Base-by-base conservation (phyloP, 2,329 filamentous ascomycete species). In the Neofusicoccum sp. region DNA sequence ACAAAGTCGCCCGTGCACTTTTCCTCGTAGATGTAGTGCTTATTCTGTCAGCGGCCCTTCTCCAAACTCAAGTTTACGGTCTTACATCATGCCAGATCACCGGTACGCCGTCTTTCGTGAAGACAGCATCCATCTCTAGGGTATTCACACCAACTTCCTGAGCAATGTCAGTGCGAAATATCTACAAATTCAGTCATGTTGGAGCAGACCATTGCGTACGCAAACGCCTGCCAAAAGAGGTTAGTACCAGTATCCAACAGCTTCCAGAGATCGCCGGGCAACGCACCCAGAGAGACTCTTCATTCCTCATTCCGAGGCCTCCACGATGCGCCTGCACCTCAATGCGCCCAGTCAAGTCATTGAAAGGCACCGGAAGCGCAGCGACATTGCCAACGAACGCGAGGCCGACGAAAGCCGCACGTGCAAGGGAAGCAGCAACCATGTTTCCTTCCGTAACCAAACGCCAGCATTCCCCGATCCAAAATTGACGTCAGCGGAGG, bases 241-340 rank as follows among this genome's bases (percentile, higher is more conserved):
- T 45, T 57, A 47, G 31, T 16, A 26, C 6, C 4, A 3, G 6
- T 36, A 26, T 20, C 26, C 11, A 11, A 11, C 5, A 7, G 7
- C 51, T 41, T 41, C 12, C 49, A 8, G 6, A 12, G 28, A 9
- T 34, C 28, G 20, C 5, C 30, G 24, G 16, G 24, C 43, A 24
- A 58, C 31, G 62, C 65, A 58, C 58, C 64, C 34, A 65, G 41
- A 48, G 64, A 63, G 49, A 65, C 62, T 66, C 49, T 41, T 67
- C 61, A 60, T 62, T 63, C 24, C 61, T 45, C 47, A 61, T n/a
- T 8, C 67, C 66, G 14, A 65, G 30, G 11, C 67, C 67, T 34
- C 67, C 66, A 34, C 67, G 62, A 51, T 69, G 67, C 11, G 65
- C 66, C 26, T 69, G 67, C n/a, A 68, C 64, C n/a, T 59, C 61